Evolutionary conservation across 2,329 filamentous ascomycete genomes (phyloP), one percentile per base, ranked within the genome.

Genomic region (Pseudocercospora ulei): DNA sequence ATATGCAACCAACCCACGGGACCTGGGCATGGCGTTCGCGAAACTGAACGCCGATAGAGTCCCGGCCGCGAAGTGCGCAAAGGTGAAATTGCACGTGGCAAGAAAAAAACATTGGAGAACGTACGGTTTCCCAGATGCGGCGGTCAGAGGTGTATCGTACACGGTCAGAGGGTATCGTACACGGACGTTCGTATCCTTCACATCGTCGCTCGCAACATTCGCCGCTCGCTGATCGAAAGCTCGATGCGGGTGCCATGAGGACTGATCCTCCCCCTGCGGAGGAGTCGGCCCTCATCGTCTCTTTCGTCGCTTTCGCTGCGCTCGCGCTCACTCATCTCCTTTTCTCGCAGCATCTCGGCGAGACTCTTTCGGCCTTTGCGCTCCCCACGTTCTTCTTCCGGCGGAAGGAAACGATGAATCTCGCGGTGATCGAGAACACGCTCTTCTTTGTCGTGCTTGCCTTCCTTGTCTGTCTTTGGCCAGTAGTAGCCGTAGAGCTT

Each of bases 401-500:
- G 69, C 14, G 77, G 72, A 4, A 95, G 64, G 54, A 94, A 95
- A 0, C 88, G 80, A 60, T 95, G 82, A 3, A 96, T 73, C 0
- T 72, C 78, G n/a, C 88, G 72, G 56, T 95, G 87, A 57, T 96
- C 88, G 43, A 90, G 69, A 1, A 93, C 67, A 4, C 76, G 61
- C 50, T 76, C 68, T 46, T 76, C 71, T 5, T 74, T 78, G 57
- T 96, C 90, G 12, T 73, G 62, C 9, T 76, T 75, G 0, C 83
- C 83, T 16, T 80, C 76, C 46, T 72, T 80, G 43, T 94, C 82
- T 0, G 90, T 96, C 67, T 98, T 95, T 4, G 90, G 90, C 90
- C 90, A 98, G 41, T 81, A 71, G 56, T 82, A 95, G 0, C 92
- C 92, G 58, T 96, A 98, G 0, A 98, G 66, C 65, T 93, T 96